These are phyloP conservation scores for Alloteropsis semialata DNA, from an alignment of 176 grass and related monocot species.

Conservation along the genomic window DNA sequence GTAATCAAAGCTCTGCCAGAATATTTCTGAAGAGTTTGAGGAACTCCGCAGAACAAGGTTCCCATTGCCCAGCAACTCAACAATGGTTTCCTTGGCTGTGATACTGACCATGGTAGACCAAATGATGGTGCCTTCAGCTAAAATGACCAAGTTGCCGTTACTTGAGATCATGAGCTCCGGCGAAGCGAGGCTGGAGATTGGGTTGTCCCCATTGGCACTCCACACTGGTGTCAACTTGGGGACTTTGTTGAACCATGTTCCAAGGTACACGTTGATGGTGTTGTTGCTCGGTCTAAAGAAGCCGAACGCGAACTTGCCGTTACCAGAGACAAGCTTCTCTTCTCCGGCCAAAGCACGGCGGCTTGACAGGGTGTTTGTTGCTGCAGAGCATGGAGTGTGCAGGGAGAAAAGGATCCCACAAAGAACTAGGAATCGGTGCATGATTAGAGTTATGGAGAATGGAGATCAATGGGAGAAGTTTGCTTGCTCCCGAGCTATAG, in stretches of 20 bases:
- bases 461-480: background rate
- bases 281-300: too few species aligned
- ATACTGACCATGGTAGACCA: conserved; percentile 42
- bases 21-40: conserved; percentile 17
- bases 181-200: background rate
- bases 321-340: conserved; percentile 36
- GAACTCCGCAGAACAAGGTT: conserved; percentile 45
- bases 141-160: conserved; percentile 50
- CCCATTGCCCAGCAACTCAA: conserved; percentile 22
- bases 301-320: conserved; percentile 44
- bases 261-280: conserved; percentile 35
- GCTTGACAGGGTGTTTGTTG: background rate
- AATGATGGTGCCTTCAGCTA: conserved; percentile 4
- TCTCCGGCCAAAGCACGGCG: background rate
- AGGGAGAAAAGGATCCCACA: background rate
- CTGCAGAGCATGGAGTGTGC: background rate
- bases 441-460: background rate
- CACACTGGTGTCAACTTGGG: conserved; percentile 41
- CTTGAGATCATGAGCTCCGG: conserved; percentile 27
- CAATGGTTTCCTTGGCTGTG: conserved; percentile 8
- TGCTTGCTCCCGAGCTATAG: background rate
- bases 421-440: background rate
- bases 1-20: conserved; percentile 75
- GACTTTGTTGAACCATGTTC: conserved; percentile 50
- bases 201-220: conserved; percentile 49